phyloP scores from a whole-genome alignment of 2,329 filamentous ascomycete genomes.

The Bipolaris oryzae region DNA sequence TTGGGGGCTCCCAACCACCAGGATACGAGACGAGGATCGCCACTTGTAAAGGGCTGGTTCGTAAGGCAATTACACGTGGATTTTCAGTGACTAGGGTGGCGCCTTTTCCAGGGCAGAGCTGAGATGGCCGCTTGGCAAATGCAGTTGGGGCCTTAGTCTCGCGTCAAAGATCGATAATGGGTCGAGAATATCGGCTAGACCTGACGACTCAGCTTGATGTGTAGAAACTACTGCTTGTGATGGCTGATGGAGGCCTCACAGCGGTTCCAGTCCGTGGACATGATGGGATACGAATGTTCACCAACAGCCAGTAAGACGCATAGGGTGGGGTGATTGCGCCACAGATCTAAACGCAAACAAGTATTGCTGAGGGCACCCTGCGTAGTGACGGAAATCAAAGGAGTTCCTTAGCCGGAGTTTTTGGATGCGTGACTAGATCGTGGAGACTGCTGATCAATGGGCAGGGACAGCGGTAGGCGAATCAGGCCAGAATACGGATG shows the following conservation, averaged over 20 bases:
- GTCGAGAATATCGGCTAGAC: background rate
- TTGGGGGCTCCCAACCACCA: conserved; percentile 18
- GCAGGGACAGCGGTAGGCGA: background rate
- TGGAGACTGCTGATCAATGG: conserved; percentile 6
- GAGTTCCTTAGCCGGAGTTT: conserved; percentile 1
- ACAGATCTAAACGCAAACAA: background rate
- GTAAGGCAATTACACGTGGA: background rate
- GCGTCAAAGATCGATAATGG: background rate
- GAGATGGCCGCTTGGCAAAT: background rate
- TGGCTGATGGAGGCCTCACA: background rate
- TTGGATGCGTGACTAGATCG: conserved; percentile 2
- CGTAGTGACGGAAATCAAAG: conserved; percentile 11
- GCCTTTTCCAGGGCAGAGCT: background rate
- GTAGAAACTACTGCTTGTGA: background rate
- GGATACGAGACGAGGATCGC: conserved; percentile 17
- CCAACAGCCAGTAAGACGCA: background rate
- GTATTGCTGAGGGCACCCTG: background rate
- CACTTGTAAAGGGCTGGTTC: background rate
- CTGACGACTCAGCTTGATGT: too few relatives aligned
- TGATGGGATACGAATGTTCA: background rate
- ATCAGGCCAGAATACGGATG: conserved; percentile 1
- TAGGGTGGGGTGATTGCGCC: conserved; percentile 2
- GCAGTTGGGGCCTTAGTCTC: background rate
- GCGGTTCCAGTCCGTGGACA: background rate
- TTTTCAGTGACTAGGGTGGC: background rate